Conservation (phyloP, 2,329 filamentous ascomycete species). For the Acarospora socialis region DNA sequence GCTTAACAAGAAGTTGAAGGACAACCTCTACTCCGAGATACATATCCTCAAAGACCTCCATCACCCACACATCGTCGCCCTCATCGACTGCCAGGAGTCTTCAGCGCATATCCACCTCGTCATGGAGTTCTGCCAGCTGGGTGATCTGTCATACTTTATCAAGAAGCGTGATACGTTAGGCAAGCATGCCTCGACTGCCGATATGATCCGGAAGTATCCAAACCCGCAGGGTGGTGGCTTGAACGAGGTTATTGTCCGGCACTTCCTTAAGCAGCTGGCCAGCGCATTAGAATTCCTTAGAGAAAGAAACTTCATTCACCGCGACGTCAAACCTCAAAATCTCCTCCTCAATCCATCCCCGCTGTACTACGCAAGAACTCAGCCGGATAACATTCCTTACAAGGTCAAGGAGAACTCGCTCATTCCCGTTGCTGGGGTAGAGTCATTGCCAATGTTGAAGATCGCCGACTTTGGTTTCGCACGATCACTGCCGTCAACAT, state of each 20-base stretch:
- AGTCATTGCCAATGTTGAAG: conserved; percentile 87
- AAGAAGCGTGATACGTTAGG: conserved; percentile 76
- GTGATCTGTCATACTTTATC: conserved; percentile 89
- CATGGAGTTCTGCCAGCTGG: conserved; percentile 97
- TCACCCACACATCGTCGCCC: conserved; percentile 90
- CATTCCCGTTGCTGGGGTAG: conserved; percentile 64
- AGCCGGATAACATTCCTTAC: conserved; percentile 51
- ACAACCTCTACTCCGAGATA: conserved; percentile 92
- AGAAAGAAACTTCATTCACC: conserved; percentile 76
- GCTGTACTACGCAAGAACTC: conserved; percentile 50
- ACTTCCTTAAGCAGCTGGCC: conserved; percentile 88
- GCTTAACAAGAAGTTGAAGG: conserved; percentile 88
- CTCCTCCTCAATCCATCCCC: conserved; percentile 74
- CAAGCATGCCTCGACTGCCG: conserved; percentile 66
- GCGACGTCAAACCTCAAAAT: conserved; percentile 96
- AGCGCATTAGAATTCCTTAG: conserved; percentile 85
- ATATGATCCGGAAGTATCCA: conserved; percentile 89
- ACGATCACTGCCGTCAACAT: conserved; percentile 75
- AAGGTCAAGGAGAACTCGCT: conserved; percentile 69
- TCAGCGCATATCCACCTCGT: conserved; percentile 83
- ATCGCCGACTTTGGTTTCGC: conserved; percentile 99
- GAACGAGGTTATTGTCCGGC: conserved; percentile 88
- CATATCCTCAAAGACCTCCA: conserved; percentile 85
- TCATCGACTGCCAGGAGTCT: conserved; percentile 87
- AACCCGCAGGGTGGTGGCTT: conserved; percentile 70